These are phyloP conservation scores for Kodamaea leandrae DNA, from an alignment of 805 yeast species.

Conservation along the genomic window DNA sequence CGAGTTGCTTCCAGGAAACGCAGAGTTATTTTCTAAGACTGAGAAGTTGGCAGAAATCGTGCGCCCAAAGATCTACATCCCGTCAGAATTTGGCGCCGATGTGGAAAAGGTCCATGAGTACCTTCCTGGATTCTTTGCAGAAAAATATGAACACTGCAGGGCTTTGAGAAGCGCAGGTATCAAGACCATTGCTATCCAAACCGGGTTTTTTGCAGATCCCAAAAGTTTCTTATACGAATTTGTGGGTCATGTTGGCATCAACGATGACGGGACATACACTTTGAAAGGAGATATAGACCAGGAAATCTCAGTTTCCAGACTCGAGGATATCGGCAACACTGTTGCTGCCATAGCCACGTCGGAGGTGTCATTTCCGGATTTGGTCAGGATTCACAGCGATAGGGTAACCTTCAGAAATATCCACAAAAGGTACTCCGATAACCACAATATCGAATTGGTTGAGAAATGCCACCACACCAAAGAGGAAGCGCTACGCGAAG, in stretches of 20 bases:
- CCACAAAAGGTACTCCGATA: conserved; percentile 38
- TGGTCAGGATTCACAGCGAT: conserved; percentile 43
- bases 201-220: conserved; percentile 37
- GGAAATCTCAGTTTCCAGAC: conserved; percentile 33
- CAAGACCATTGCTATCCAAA: conserved; percentile 45
- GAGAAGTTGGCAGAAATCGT: conserved; percentile 38
- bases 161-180: conserved; percentile 44
- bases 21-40: conserved; percentile 28
- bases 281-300: conserved; percentile 40
- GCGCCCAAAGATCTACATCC: conserved; percentile 52
- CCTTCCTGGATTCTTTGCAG: conserved; percentile 33
- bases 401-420: conserved; percentile 38
- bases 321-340: conserved; percentile 20
- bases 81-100: conserved; percentile 60
- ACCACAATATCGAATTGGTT: conserved; percentile 27
- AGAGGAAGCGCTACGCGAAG: conserved; percentile 30
- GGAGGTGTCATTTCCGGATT: conserved; percentile 41
- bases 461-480: conserved; percentile 13
- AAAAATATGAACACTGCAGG: conserved; percentile 35
- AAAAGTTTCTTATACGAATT: conserved; percentile 35
- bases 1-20: conserved; percentile 37
- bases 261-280: conserved; percentile 33
- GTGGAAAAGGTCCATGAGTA: conserved; percentile 22
- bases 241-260: conserved; percentile 37
- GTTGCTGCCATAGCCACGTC: conserved; percentile 23